Evolutionary conservation across 495 filamentous ascomycete genomes (phyloP).

Genomic region (Pyrenopolyporus hunteri): DNA sequence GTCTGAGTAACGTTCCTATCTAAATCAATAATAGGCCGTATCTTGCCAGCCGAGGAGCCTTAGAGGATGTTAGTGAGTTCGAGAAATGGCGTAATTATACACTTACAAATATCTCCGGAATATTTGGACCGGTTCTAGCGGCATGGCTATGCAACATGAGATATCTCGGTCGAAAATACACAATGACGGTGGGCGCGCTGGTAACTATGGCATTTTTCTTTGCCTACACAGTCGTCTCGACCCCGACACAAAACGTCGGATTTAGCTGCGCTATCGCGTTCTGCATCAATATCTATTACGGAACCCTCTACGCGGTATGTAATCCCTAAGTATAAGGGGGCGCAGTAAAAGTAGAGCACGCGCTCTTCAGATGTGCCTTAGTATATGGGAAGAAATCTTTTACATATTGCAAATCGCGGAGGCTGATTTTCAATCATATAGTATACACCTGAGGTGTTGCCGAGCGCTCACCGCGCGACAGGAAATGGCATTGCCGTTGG

Average conservation of each 20-base stretch:
- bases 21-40: slow-evolving; percentile 45
- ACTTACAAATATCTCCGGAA: slow-evolving; percentile 66
- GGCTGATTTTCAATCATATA: slow-evolving; percentile 4
- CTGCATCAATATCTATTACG: slow-evolving; percentile 74
- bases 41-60: slow-evolving; percentile 47
- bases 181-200: slow-evolving; percentile 68
- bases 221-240: slow-evolving; percentile 68
- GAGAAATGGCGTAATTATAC: slow-evolving; percentile 76
- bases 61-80: slow-evolving; percentile 51
- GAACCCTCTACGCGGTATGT: slow-evolving; percentile 65
- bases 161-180: slow-evolving; percentile 65
- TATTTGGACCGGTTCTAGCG: slow-evolving; percentile 69
- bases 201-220: slow-evolving; percentile 72
- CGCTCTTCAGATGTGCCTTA: background rate
- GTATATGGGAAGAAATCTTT: background rate
- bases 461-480: slow-evolving; percentile 71
- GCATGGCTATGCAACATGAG: slow-evolving; percentile 65
- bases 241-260: slow-evolving; percentile 62
- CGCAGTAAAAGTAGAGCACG: background rate
- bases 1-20: slow-evolving; percentile 40
- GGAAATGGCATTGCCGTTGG: slow-evolving; percentile 74
- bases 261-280: slow-evolving; percentile 72
- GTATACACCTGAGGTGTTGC: slow-evolving; percentile 64
- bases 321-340: slow-evolving; percentile 8
- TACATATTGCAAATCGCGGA: background rate